Evolutionary conservation across 1,284 basidiomycete species (phyloP).

Genomic region (Sparassis latifolia): DNA sequence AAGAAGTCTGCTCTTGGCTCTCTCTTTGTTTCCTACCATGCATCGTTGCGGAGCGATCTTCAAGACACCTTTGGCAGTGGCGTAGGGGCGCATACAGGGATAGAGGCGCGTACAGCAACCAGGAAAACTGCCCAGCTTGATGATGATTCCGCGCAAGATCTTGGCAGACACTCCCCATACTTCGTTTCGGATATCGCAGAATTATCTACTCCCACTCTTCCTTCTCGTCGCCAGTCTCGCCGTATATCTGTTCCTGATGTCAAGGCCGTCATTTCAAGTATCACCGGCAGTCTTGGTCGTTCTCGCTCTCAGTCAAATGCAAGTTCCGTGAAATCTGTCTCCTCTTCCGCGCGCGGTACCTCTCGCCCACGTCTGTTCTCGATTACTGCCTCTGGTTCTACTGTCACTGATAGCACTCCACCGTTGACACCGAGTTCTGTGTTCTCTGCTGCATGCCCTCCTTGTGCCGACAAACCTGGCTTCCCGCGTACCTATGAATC

Average conservation of each 20-base stretch:
- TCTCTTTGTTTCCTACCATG: conserved; percentile 7
- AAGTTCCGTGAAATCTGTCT: neutral
- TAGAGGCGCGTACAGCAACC: no score
- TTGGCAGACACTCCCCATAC: neutral
- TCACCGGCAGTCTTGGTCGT: neutral
- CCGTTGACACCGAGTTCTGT: neutral
- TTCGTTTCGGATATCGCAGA: neutral
- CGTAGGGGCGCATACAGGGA: no score
- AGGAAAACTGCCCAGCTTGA: no score
- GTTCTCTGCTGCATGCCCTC: neutral
- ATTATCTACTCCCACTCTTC: neutral
- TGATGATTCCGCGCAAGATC: no score
- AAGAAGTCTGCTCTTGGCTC: conserved; percentile 9
- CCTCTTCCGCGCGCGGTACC: neutral
- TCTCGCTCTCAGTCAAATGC: neutral
- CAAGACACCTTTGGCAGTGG: neutral
- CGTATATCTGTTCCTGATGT: neutral
- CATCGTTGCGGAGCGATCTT: conserved; percentile 1
- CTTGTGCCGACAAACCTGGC: neutral
- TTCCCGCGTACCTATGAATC: neutral
- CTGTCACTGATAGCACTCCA: neutral
- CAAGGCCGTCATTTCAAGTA: neutral
- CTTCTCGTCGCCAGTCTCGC: neutral
- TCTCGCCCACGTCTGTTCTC: neutral
- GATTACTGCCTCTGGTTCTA: neutral